Evolutionary conservation across 31 red algal genomes (phyloP).

Genomic region (Odonthalia washingtoniensis): DNA sequence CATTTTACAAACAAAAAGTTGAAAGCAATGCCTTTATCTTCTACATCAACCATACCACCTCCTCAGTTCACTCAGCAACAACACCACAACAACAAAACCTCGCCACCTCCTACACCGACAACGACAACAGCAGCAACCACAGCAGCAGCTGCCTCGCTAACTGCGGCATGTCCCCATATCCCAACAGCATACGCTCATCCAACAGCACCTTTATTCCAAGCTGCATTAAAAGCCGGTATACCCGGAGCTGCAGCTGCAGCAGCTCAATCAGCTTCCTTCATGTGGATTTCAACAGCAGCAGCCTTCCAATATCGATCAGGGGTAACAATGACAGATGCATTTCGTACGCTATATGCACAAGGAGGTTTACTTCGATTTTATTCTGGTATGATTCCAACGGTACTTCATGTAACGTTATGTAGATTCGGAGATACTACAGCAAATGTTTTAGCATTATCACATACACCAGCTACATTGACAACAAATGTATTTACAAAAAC

Average conservation of each 20-base stretch:
- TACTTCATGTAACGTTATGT: slow-evolving; percentile 57
- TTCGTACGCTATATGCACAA: slow-evolving; percentile 55
- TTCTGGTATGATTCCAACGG: slow-evolving; percentile 48
- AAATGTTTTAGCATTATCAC: slow-evolving; percentile 40
- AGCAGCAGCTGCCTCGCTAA: too few species aligned
- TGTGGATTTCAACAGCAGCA: slow-evolving; percentile 63
- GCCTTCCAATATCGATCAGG: slow-evolving; percentile 67
- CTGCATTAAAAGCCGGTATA: slow-evolving; percentile 58
- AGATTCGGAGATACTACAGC: slow-evolving; percentile 61
- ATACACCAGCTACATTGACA: neutral
- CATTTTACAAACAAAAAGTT: too few species aligned
- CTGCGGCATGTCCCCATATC: too few species aligned
- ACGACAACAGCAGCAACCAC: too few species aligned
- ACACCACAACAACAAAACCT: too few species aligned
- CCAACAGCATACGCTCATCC: too few species aligned
- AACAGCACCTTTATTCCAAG: neutral
- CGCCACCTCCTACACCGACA: too few species aligned
- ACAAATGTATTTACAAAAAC: slow-evolving; percentile 41
- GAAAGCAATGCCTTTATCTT: too few species aligned
- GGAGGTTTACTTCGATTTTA: slow-evolving; percentile 67
- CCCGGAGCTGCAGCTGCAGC: slow-evolving; percentile 64
- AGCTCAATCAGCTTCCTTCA: slow-evolving; percentile 50
- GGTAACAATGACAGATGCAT: slow-evolving; percentile 11
- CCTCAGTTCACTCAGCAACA: too few species aligned
- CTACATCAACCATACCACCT: too few species aligned